phyloP scores from a whole-genome alignment of 768 basidiomycete genomes.

The Clitopilus hobsonii region DNA sequence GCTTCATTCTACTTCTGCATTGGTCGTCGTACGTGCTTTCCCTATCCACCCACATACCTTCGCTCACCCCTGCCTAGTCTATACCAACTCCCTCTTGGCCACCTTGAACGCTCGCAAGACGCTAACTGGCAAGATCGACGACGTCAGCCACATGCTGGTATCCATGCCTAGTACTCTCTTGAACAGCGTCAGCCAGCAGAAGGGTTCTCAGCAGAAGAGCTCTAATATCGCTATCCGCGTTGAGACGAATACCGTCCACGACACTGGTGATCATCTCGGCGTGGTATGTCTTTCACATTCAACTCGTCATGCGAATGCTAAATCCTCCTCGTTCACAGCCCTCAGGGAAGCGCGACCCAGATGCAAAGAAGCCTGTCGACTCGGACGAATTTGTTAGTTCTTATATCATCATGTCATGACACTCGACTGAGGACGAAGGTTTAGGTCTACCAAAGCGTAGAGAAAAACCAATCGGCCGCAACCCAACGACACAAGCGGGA shows the following conservation, averaged over 20 bases:
- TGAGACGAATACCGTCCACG: not conserved
- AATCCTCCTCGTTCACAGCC: not conserved
- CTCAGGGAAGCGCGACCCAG: not conserved
- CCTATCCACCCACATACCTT: not conserved
- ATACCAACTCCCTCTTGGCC: slow-evolving; percentile 48
- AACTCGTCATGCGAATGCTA: not conserved
- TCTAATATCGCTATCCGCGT: not conserved
- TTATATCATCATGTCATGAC: no score
- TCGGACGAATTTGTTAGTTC: not conserved
- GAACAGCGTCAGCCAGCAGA: slow-evolving; percentile 2
- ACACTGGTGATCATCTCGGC: not conserved
- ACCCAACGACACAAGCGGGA: not conserved
- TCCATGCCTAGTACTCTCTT: slow-evolving; percentile 24
- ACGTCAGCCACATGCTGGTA: slow-evolving; percentile 25
- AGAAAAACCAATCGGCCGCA: not conserved
- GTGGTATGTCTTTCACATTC: not conserved
- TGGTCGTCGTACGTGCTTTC: slow-evolving; percentile 36
- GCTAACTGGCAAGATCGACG: slow-evolving; percentile 25
- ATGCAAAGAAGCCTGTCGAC: not conserved
- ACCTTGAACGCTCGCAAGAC: slow-evolving; percentile 44
- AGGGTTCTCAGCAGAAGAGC: not conserved
- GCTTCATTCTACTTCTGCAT: slow-evolving; percentile 49
- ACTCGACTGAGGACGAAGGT: no score
- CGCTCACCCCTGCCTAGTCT: slow-evolving; percentile 24
- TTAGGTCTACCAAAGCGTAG: not conserved